Evolutionary conservation across 202 grass and related monocot species (phyloP).

Genomic region (Thinopyrum obtusiflorum): DNA sequence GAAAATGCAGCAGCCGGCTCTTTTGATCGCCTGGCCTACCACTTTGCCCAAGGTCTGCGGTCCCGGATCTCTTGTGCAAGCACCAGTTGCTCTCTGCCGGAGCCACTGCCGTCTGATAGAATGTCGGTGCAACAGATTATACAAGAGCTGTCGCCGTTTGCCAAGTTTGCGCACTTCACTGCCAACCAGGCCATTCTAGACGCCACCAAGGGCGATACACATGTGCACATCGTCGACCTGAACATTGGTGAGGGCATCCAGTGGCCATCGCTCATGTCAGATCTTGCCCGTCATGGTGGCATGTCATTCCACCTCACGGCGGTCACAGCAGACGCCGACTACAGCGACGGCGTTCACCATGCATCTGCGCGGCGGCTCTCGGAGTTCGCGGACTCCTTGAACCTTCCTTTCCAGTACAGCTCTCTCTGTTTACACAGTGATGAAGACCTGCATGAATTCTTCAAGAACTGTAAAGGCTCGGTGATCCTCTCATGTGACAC

Average conservation of each 20-base stretch:
- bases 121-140: conserved; percentile 48
- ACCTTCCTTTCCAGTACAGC: conserved; percentile 41
- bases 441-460: conserved; percentile 31
- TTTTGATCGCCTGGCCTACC: conserved; percentile 36
- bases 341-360: not conserved
- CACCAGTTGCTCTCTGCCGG: not conserved
- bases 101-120: not conserved
- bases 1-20: conserved; percentile 20
- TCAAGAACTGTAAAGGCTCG: conserved; percentile 6
- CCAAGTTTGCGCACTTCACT: conserved; percentile 56
- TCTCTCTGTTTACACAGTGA: not conserved
- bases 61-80: conserved; percentile 17
- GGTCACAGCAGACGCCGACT: conserved; percentile 14
- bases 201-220: not conserved
- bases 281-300: conserved; percentile 39
- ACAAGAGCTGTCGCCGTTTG: conserved; percentile 46
- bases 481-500: conserved; percentile 46
- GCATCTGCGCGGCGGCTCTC: conserved; percentile 11
- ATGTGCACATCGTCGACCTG: conserved; percentile 50
- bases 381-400: conserved; percentile 42
- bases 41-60: conserved; percentile 45
- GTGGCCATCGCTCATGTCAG: conserved; percentile 60
- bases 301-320: conserved; percentile 41
- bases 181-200: conserved; percentile 65
- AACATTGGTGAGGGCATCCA: conserved; percentile 50